A percentile compares a stretch with the other conserved stretches of the same genome.
These are phyloP conservation scores for Tubosaeta sp. DNA, from an alignment of 768 basidiomycete genomes.

Conservation along the genomic window DNA sequence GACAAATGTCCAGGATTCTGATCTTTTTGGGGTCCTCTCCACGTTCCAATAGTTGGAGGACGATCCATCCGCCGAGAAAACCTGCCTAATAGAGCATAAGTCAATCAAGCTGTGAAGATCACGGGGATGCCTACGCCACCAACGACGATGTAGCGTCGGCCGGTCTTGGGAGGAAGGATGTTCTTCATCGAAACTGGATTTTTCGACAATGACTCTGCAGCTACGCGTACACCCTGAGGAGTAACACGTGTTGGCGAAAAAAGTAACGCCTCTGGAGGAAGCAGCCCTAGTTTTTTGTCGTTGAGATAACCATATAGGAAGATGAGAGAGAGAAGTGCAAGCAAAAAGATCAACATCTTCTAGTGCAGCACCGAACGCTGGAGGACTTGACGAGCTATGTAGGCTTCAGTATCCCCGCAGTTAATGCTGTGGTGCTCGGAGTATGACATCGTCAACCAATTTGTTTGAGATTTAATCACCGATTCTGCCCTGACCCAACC, in stretches of 20 bases:
- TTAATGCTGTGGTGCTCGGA: background rate
- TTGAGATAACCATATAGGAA: constrained; percentile 46
- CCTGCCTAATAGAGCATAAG: constrained; percentile 46
- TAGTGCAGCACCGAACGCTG: background rate
- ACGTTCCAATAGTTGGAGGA: constrained; percentile 59
- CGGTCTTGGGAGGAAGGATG: constrained; percentile 63
- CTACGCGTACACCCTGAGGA: constrained; percentile 36
- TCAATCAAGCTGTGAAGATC: background rate
- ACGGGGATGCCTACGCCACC: constrained; percentile 52
- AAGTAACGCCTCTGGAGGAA: constrained; percentile 42
- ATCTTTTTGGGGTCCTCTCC: constrained; percentile 67
- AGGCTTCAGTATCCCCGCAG: background rate
- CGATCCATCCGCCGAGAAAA: constrained; percentile 77
- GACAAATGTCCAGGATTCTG: constrained; percentile 62
- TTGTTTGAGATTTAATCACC: background rate
- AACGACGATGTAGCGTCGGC: constrained; percentile 69
- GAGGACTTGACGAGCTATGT: background rate
- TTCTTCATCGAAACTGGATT: constrained; percentile 35
- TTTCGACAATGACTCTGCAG: constrained; percentile 35
- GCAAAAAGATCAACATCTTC: constrained; percentile 17
- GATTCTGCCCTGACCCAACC: background rate
- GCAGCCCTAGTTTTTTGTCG: constrained; percentile 47
- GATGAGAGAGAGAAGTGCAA: constrained; percentile 1
- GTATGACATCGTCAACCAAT: background rate
- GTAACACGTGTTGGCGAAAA: constrained; percentile 54